Evolutionary conservation across 2,329 filamentous ascomycete genomes (phyloP).

Genomic region (Epichloe gansuensis): DNA sequence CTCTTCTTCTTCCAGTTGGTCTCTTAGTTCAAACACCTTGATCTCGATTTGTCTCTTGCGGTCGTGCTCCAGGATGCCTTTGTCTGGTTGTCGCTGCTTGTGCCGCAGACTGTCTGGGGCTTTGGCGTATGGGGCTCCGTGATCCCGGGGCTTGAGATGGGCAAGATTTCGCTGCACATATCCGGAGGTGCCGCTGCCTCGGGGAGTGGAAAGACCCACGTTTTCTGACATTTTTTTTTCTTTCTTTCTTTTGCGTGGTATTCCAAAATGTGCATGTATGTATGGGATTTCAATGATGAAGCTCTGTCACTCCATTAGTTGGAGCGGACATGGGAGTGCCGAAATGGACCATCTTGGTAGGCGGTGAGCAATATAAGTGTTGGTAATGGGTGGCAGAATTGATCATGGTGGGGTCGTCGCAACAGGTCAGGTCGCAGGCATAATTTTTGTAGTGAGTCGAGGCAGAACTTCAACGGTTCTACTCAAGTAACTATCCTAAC

Average conservation of each 20-base stretch:
- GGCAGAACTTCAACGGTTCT: background rate
- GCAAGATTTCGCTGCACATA: conserved; percentile 96
- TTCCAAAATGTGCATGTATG: background rate
- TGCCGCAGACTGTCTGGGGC: conserved; percentile 59
- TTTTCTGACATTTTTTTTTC: conserved; percentile 69
- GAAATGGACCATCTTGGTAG: conserved; percentile 2
- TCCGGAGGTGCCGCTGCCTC: conserved; percentile 90
- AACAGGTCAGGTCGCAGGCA: no score
- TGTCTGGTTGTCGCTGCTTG: conserved; percentile 71
- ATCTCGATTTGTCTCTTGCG: conserved; percentile 84
- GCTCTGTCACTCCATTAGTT: background rate
- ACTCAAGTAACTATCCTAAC: background rate
- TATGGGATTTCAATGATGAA: background rate
- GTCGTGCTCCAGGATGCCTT: conserved; percentile 88
- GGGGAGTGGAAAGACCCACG: conserved; percentile 86
- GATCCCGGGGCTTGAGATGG: conserved; percentile 73
- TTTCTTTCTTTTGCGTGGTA: background rate
- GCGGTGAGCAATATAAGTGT: conserved; percentile 11
- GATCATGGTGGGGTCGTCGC: conserved; percentile 12
- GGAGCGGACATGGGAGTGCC: background rate
- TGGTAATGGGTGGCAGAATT: conserved; percentile 15
- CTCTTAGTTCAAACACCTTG: conserved; percentile 80
- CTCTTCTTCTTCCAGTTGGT: conserved; percentile 85
- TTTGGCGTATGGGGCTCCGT: conserved; percentile 61
- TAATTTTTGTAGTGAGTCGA: background rate